These are phyloP conservation scores for California macrophylla DNA, from an alignment of 441 rosid genomes.

Conservation along the genomic window DNA sequence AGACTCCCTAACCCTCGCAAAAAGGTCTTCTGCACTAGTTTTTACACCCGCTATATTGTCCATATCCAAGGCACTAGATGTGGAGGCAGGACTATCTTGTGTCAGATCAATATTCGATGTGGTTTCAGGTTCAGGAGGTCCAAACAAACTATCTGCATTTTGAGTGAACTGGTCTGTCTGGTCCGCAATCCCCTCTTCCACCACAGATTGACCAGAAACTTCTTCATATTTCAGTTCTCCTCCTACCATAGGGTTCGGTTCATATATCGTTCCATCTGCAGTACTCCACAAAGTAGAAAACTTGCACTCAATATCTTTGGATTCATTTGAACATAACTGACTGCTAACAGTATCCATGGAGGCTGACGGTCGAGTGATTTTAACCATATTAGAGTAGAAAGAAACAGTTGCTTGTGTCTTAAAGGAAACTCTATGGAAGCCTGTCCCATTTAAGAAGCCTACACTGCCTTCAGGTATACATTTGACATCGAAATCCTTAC, in stretches of 20 bases:
- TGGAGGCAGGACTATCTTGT: constrained; percentile 31
- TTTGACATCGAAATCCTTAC: constrained; percentile 40
- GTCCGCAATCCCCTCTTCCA: constrained; percentile 30
- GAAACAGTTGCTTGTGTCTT: constrained; percentile 45
- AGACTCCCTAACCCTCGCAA: constrained; percentile 36
- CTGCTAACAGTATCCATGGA: constrained; percentile 19
- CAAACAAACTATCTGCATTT: constrained; percentile 25
- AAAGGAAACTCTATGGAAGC: constrained; percentile 28
- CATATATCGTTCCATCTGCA: constrained; percentile 24
- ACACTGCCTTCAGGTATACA: constrained; percentile 36
- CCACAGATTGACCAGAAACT: constrained; percentile 27
- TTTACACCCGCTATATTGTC: constrained; percentile 28
- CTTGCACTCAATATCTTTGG: constrained; percentile 25
- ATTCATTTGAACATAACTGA: constrained; percentile 28
- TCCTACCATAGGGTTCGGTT: constrained; percentile 16
- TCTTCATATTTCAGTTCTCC: constrained; percentile 37
- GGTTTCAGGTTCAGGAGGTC: constrained; percentile 34
- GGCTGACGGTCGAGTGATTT: constrained; percentile 23
- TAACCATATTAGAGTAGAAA: constrained; percentile 30
- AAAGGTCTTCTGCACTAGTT: constrained; percentile 40
- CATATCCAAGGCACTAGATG: constrained; percentile 27
- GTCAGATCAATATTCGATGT: constrained; percentile 23
- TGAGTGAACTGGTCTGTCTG: constrained; percentile 32
- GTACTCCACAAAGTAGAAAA: constrained; percentile 32
- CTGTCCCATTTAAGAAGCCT: constrained; percentile 32